Evolutionary conservation across 2,329 filamentous ascomycete species (phyloP).

Genomic region (Eutypa lata): DNA sequence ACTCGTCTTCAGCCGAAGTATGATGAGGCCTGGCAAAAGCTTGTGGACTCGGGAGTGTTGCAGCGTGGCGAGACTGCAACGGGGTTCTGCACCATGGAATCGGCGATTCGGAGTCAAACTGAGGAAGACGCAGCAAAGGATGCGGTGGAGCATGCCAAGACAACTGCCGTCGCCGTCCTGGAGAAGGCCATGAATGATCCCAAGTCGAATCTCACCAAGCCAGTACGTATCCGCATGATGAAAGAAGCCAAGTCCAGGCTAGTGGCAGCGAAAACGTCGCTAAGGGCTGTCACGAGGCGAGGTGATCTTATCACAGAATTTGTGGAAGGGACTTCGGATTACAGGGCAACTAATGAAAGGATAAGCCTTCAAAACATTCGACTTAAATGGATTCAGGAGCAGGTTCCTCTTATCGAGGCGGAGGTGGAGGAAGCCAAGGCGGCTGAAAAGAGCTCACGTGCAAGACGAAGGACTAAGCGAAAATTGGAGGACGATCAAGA

Average conservation of each 20-base stretch:
- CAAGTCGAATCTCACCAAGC: too few relatives aligned
- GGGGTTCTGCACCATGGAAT: too few relatives aligned
- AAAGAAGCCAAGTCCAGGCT: too few relatives aligned
- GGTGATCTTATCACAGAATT: not conserved
- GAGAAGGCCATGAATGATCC: too few relatives aligned
- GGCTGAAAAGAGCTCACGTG: not conserved
- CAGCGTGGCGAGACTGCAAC: conserved; percentile 23
- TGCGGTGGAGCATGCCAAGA: not conserved
- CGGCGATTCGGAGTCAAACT: conserved; percentile 1
- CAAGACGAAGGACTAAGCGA: not conserved
- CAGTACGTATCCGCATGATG: too few relatives aligned
- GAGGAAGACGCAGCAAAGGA: not conserved
- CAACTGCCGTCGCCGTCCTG: too few relatives aligned
- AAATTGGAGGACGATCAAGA: not conserved
- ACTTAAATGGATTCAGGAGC: not conserved
- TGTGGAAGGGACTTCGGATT: not conserved
- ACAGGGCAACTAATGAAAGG: not conserved
- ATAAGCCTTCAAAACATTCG: not conserved
- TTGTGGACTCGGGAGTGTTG: conserved; percentile 27
- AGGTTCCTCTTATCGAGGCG: not conserved
- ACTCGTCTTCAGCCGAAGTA: conserved; percentile 19
- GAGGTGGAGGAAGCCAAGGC: not conserved
- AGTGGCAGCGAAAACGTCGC: too few relatives aligned
- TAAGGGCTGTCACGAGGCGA: too few relatives aligned
- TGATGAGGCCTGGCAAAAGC: conserved; percentile 29